Evolutionary conservation across 129 eudicot genomes (phyloP).

Genomic region (carrot (Daucus carota)): DNA sequence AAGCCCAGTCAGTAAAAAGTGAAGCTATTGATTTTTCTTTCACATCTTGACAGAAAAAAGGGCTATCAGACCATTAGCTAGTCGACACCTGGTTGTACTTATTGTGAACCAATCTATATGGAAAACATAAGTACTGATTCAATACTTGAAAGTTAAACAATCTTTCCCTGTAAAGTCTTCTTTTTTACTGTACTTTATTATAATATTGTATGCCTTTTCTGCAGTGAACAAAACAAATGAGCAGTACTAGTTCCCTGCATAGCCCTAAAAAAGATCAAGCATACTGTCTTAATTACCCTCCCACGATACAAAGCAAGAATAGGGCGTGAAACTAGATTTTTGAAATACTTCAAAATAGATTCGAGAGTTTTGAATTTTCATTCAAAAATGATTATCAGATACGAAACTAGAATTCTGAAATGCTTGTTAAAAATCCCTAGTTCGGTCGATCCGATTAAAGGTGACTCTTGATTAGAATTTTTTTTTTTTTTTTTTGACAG

Average conservation of each 20-base stretch:
- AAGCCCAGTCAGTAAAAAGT: constrained; percentile 1
- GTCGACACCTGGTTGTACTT: background rate
- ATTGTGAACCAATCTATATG: background rate
- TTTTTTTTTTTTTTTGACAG: too few relatives aligned
- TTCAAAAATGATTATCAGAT: too few relatives aligned
- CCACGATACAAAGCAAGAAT: background rate
- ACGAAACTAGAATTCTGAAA: too few relatives aligned
- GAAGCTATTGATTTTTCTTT: background rate
- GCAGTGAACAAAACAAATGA: background rate
- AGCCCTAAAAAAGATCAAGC: background rate
- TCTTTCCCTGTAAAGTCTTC: background rate
- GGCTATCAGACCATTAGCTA: background rate
- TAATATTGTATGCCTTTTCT: background rate
- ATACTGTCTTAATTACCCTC: background rate
- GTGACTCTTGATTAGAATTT: too few relatives aligned
- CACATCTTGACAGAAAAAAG: background rate
- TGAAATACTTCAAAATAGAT: too few relatives aligned
- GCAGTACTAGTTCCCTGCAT: too few relatives aligned
- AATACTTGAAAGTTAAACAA: background rate
- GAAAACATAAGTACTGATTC: constrained; percentile 3
- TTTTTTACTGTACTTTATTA: background rate
- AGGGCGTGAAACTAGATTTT: too few relatives aligned
- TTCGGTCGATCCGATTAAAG: too few relatives aligned
- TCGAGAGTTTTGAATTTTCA: too few relatives aligned
- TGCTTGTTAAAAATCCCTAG: too few relatives aligned